Percentiles rank a stretch among this genome's conserved stretches.
These are phyloP conservation scores for Lunasporangiospora selenospora DNA, from an alignment of 192 early-diverging fungal species.

Conservation along the genomic window DNA sequence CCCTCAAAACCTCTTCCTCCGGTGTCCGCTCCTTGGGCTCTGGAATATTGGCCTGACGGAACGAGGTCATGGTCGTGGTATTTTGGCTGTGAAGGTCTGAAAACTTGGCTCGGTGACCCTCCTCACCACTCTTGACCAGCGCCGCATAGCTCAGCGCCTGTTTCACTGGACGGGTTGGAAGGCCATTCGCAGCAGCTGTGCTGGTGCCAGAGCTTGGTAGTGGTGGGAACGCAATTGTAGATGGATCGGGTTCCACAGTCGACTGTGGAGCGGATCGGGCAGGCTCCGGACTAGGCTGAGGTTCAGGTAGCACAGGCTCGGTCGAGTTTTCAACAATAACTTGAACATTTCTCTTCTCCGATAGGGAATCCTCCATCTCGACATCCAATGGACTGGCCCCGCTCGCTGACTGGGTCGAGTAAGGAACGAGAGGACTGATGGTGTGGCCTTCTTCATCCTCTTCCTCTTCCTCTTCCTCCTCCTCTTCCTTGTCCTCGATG, in stretches of 20 bases:
- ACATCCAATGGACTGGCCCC: conserved; percentile 37
- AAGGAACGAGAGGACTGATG: conserved; percentile 14
- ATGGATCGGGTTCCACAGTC: neutral
- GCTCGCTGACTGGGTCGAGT: conserved; percentile 1
- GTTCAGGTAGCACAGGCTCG: too few relatives aligned
- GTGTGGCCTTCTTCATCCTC: conserved; percentile 29
- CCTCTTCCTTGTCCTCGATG: conserved; percentile 22
- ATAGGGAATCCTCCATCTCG: conserved; percentile 22
- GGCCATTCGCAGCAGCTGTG: neutral
- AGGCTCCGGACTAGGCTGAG: too few relatives aligned
- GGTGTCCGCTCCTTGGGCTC: conserved; percentile 20
- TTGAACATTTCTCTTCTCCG: too few relatives aligned
- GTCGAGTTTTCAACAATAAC: too few relatives aligned
- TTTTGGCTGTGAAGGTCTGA: neutral
- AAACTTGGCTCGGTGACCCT: neutral
- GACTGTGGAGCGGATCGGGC: too few relatives aligned
- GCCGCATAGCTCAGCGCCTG: conserved; percentile 36
- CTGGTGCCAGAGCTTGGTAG: neutral
- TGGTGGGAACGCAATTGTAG: conserved; percentile 3
- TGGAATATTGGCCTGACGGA: conserved; percentile 34
- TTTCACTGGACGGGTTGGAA: too few relatives aligned
- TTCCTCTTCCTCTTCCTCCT: conserved; percentile 26
- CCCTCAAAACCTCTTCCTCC: conserved; percentile 14
- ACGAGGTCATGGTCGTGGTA: conserved; percentile 29
- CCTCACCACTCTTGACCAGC: conserved; percentile 22